phyloP scores from a whole-genome alignment of 1,284 basidiomycete species.

The Tausonia pullulans region DNA sequence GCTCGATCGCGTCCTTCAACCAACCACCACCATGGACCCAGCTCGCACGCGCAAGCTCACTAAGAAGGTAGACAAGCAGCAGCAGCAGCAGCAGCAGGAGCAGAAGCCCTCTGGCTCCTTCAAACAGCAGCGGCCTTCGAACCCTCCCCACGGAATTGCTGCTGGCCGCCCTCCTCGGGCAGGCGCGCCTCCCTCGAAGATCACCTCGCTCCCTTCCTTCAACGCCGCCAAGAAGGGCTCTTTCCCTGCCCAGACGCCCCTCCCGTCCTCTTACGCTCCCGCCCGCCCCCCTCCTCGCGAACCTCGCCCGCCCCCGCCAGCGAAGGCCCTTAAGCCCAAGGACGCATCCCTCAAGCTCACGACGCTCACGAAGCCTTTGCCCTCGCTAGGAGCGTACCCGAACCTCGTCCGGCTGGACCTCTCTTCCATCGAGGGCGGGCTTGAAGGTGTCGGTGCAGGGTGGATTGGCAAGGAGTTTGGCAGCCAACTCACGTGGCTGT shows the following conservation, averaged over 20 bases:
- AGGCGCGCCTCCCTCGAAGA: not conserved
- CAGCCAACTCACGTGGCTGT: constrained; percentile 12
- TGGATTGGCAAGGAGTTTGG: constrained; percentile 15
- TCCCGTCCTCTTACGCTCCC: not conserved
- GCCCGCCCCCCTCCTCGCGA: not conserved
- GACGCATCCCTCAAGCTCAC: not conserved
- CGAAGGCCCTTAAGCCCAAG: constrained; percentile 2
- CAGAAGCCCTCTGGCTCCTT: not conserved
- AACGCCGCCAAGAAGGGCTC: not conserved
- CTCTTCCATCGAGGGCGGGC: not conserved
- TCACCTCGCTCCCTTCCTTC: not conserved
- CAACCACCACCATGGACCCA: constrained; percentile 1
- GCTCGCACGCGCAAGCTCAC: constrained; percentile 4
- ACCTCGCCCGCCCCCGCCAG: not conserved
- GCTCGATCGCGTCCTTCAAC: no score
- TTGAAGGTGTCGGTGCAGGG: constrained; percentile 1
- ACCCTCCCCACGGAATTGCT: not conserved
- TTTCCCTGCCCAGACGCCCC: constrained; percentile 3
- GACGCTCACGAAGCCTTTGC: not conserved
- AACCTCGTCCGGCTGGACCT: constrained; percentile 12
- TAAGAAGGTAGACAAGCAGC: not conserved
- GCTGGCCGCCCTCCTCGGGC: not conserved
- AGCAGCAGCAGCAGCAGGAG: not conserved
- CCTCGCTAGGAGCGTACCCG: constrained; percentile 1
- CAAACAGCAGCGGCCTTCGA: not conserved